Conservation (phyloP, 2,329 filamentous ascomycete species). For the Teratosphaeria gauchensis region DNA sequence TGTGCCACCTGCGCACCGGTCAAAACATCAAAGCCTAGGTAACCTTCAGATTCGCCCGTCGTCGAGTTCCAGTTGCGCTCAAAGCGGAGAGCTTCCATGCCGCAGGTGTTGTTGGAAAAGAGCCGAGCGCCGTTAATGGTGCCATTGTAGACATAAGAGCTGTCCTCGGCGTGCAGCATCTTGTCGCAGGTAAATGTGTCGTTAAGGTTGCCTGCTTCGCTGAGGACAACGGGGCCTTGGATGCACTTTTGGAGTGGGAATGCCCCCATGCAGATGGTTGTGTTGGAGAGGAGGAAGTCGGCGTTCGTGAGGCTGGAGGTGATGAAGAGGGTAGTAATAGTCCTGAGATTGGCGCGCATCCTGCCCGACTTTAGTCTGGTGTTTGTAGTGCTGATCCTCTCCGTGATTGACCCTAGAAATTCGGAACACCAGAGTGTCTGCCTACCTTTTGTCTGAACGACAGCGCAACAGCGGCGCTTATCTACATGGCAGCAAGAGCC, state of each 20-base stretch:
- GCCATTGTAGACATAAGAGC: conserved; percentile 11
- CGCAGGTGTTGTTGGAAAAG: conserved; percentile 10
- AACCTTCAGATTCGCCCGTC: background rate
- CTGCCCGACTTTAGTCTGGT: background rate
- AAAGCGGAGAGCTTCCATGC: conserved; percentile 9
- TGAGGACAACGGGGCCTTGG: conserved; percentile 11
- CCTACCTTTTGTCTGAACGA: background rate
- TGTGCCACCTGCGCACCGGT: conserved; percentile 6
- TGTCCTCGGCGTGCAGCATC: conserved; percentile 12
- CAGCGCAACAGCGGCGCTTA: background rate
- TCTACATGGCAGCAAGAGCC: background rate
- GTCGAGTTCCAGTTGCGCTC: conserved; percentile 8
- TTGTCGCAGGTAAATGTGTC: conserved; percentile 9
- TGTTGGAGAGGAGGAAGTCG: conserved; percentile 16
- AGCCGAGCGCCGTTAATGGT: conserved; percentile 5
- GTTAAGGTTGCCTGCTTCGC: conserved; percentile 3
- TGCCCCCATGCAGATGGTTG: conserved; percentile 14
- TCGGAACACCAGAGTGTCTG: background rate
- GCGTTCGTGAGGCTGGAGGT: conserved; percentile 2
- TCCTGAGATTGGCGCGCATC: background rate
- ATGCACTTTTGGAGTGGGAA: conserved; percentile 9
- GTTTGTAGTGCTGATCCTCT: background rate
- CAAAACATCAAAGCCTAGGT: background rate
- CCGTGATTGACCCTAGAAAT: no score
- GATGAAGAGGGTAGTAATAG: background rate